phyloP scores from a whole-genome alignment of 495 filamentous ascomycete genomes.

The Annulohypoxylon moriforme region DNA sequence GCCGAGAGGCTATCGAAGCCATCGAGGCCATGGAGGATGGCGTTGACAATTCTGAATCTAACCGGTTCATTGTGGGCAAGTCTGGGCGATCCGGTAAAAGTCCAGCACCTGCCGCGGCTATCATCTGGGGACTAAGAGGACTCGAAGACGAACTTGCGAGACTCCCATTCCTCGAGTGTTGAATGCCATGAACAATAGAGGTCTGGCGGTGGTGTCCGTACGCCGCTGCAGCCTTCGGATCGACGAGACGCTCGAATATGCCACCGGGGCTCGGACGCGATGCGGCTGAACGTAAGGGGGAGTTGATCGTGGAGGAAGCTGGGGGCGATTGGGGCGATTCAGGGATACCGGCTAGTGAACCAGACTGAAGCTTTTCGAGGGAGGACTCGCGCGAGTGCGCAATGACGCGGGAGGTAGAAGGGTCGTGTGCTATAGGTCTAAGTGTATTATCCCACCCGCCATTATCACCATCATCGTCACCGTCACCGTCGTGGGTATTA shows the following conservation, averaged over 20 bases:
- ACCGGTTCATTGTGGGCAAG: conserved; percentile 54
- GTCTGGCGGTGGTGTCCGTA: conserved; percentile 94
- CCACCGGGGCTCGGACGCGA: conserved; percentile 59
- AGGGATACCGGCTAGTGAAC: conserved; percentile 56
- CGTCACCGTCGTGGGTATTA: conserved; percentile 55
- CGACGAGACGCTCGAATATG: conserved; percentile 71
- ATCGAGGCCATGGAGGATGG: conserved; percentile 43
- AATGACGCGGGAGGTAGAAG: conserved; percentile 48
- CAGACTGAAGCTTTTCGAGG: conserved; percentile 63
- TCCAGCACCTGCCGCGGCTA: conserved; percentile 71
- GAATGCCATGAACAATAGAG: conserved; percentile 91
- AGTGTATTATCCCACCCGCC: conserved; percentile 57
- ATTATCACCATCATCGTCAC: conserved; percentile 46
- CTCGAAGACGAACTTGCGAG: conserved; percentile 70
- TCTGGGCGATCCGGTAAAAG: conserved; percentile 58
- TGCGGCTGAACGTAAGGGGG: conserved; percentile 50
- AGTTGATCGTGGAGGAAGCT: conserved; percentile 41
- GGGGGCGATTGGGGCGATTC: conserved; percentile 46
- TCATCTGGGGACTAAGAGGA: conserved; percentile 85
- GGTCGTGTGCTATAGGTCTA: conserved; percentile 52
- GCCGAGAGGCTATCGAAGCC: conserved; percentile 48
- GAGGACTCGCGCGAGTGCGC: conserved; percentile 63
- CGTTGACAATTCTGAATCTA: conserved; percentile 53
- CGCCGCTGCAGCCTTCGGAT: conserved; percentile 61
- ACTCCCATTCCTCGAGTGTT: conserved; percentile 90